These are phyloP conservation scores for Talaromyces rugulosus DNA, from an alignment of 2,329 filamentous ascomycete genomes.

Conservation along the genomic window DNA sequence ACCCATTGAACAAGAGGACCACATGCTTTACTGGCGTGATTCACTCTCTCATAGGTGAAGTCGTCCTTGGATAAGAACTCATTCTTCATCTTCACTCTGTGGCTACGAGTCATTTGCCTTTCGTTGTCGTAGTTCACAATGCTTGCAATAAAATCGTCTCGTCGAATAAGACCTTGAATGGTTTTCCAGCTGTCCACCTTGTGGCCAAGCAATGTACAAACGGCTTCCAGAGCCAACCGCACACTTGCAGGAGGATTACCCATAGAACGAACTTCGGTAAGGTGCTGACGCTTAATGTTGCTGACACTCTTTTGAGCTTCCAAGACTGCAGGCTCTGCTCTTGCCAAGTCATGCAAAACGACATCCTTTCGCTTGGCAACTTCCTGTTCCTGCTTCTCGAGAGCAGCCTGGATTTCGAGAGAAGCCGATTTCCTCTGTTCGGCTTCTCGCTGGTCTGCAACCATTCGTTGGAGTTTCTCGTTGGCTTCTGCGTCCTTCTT, in stretches of 20 bases:
- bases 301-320: conserved; percentile 95
- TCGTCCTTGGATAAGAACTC: conserved; percentile 91
- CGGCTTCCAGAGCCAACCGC: conserved; percentile 87
- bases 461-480: conserved; percentile 95
- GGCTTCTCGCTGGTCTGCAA: conserved; percentile 90
- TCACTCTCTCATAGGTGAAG: conserved; percentile 94
- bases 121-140: conserved; percentile 98
- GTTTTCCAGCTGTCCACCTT: conserved; percentile 87
- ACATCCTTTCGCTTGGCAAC: conserved; percentile 78
- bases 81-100: conserved; percentile 83
- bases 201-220: conserved; percentile 90
- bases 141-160: conserved; percentile 94
- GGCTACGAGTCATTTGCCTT: conserved; percentile 79
- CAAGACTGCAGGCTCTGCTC: conserved; percentile 85
- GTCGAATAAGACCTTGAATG: conserved; percentile 81
- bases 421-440: conserved; percentile 87
- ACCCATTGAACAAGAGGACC: conserved; percentile 97
- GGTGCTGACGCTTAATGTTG: conserved; percentile 95
- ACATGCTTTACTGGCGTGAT: conserved; percentile 93
- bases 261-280: conserved; percentile 98
- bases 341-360: conserved; percentile 80
- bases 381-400: conserved; percentile 86
- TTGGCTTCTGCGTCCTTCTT: conserved; percentile 93
- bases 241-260: conserved; percentile 86
- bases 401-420: conserved; percentile 77